Evolutionary conservation across 495 filamentous ascomycete species (phyloP), one percentile per base, ranked within the genome.

Genomic region (Trichoderma parareesei): DNA sequence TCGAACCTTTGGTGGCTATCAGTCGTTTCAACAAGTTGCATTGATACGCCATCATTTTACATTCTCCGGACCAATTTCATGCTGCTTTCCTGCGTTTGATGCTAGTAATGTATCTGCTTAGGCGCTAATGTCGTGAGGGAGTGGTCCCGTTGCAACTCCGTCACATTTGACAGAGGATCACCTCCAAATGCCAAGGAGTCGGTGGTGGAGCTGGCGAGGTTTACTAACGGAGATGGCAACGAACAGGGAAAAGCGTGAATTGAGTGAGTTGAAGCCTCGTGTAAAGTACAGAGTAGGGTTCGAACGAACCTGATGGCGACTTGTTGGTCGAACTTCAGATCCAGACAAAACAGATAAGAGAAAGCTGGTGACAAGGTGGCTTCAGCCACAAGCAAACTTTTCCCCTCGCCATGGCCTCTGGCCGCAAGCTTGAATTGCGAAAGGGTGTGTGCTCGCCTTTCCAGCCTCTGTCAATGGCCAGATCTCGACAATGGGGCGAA

Each of bases 141-240:
- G 46, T 49, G n/a, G 46, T 49, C 16, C 46, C 46, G 16, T 27
- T 49, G 46, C 46, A 49, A 27, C n/a, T 49, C 8, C 18, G 20
- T 49, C 46, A 49, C 46, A 49, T 49, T 49, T 20, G 46, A 49
- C 46, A 4, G 20, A 16, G 8, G 16, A 0, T 49, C 46, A 49
- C 46, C 46, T 49, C 46, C 46, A 49, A 18, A 18, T 49, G 46
- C 53, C 33, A 57, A 57, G 53, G 18, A 35, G 14, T 27, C 6
- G 33, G 0, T 38, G 20, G 53, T 37, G 53, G 53, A 37, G 33
- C 2, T 27, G 53, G 37, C 27, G 33, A 8, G 53, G 4, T 10
- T 57, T 57, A 2, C 53, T 57, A 57, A 57, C 53, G 53, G 53
- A 57, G 53, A 57, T 57, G 53, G 11, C 33, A 37, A 57, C 33